Percentiles rank a stretch among this genome's conserved stretches.
phyloP scores from a whole-genome alignment of 257 asterid genomes.

The Gynochthodes officinalis region DNA sequence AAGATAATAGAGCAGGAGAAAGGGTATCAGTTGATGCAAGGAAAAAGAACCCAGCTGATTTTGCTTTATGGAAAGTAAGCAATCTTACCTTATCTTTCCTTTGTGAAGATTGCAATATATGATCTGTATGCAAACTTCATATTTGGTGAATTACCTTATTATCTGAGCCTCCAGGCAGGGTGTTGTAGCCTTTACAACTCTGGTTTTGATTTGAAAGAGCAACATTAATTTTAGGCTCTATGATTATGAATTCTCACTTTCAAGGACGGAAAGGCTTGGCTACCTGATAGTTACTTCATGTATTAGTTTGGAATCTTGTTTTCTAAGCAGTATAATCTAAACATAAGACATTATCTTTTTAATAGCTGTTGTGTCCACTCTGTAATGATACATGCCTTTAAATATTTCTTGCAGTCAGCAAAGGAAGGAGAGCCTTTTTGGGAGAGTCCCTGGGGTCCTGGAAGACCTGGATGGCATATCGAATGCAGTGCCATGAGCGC shows the following conservation, averaged over 20 bases:
- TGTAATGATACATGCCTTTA: neutral
- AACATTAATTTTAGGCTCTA: neutral
- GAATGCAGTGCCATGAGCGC: constrained; percentile 99
- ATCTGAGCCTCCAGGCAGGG: neutral
- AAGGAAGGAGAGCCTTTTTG: constrained; percentile 95
- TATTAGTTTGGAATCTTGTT: neutral
- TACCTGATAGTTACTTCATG: neutral
- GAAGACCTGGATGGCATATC: constrained; percentile 99
- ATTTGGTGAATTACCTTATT: neutral
- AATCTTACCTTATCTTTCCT: constrained; percentile 8
- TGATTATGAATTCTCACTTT: neutral
- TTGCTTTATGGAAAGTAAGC: constrained; percentile 95
- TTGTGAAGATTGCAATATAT: neutral
- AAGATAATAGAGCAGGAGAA: constrained; percentile 95
- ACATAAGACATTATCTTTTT: neutral
- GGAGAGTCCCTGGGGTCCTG: constrained; percentile 99
- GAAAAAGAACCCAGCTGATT: constrained; percentile 93
- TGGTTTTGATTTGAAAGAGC: neutral
- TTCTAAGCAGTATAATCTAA: neutral
- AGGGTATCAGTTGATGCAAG: constrained; percentile 89
- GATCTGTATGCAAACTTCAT: neutral
- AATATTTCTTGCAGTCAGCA: constrained; percentile 64
- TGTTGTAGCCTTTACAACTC: no score
- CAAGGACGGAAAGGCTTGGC: neutral
- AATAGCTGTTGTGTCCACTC: neutral